A percentile compares a stretch with the other conserved stretches of the same genome.
phyloP scores from a whole-genome alignment of 164 flowering plant genomes.

The Dillenia suffruticosa region DNA sequence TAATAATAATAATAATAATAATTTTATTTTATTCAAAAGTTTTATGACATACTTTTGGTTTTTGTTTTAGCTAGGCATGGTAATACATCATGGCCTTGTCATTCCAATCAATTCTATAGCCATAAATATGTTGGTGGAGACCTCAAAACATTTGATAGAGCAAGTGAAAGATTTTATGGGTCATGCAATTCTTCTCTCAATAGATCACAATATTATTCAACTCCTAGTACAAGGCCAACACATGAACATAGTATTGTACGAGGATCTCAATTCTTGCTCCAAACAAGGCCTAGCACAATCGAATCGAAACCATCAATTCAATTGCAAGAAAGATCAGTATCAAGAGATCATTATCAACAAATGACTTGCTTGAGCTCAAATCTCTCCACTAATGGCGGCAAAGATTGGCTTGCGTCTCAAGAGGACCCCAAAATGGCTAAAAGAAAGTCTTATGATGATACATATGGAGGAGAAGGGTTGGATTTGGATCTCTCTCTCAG shows the following conservation, averaged over 20 bases:
- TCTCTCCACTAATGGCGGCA: not conserved
- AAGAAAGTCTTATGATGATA: constrained; percentile 26
- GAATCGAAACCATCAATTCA: constrained; percentile 9
- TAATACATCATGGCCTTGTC: constrained; percentile 33
- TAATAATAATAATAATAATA: not conserved
- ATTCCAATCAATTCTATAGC: constrained; percentile 17
- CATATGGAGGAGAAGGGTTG: constrained; percentile 9
- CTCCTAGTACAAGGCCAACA: constrained; percentile 1
- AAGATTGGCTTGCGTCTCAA: not conserved
- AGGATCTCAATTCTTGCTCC: constrained; percentile 11
- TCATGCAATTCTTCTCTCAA: constrained; percentile 8
- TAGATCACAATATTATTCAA: not conserved
- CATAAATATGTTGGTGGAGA: constrained; percentile 5
- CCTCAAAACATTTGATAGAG: not conserved
- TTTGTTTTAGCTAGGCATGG: constrained; percentile 24
- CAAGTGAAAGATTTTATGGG: constrained; percentile 16
- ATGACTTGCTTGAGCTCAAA: not conserved
- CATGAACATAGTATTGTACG: constrained; percentile 3
- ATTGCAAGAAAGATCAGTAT: constrained; percentile 10
- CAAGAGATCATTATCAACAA: not conserved
- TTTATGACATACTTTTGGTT: not conserved
- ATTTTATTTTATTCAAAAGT: not conserved
- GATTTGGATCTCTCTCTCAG: constrained; percentile 56
- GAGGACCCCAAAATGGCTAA: constrained; percentile 19
- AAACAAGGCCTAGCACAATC: constrained; percentile 4